Base-by-base conservation (phyloP, 345 rosid species). In the Capsella bursapastoris region DNA sequence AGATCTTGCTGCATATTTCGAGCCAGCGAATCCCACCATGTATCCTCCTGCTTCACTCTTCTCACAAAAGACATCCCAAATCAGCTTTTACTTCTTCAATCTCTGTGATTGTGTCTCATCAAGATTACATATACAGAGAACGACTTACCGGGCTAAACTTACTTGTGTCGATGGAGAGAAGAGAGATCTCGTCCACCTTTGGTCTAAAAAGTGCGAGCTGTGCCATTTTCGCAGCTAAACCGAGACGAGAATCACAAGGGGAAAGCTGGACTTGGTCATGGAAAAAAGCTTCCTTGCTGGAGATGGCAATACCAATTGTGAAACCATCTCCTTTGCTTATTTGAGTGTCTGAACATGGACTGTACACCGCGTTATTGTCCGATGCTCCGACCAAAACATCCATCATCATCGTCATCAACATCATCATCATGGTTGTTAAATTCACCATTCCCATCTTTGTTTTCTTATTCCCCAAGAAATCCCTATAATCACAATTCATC, bases 21-120 rank as follows among this genome's bases (percentile, higher is more conserved):
- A 81, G 22, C 99, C 99, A 2, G 98, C 94, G 65, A 92, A 95
- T 41, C 97, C 99, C 16, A 95, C 98, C 97, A 92, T 84, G 74
- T 68, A 82, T 44, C 97, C 96, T 60, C 97, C 97, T 14, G 82
- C 66, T 71, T 64, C 27, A 18, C 70, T 71, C 97, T 94, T 83
- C 6, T 60, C 64, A 16, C 29, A 66, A 18, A 28, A 67, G 4
- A 67, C 14, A 66, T 63, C 29, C 15, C 34, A 66, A 57, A 72
- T 44, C 44, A 51, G 27, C 59, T 40, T 22, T 71, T 29, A 47
- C 45, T 37, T 64, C 8, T 70, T 63, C 0, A 35, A 7, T 11
- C 34, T 41, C 15, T 68, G 51, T 27, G 59, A 15, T 43, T 34
- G 14, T 31, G 34, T 52, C 12, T 0, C 27, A 52, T 8, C 34